Evolutionary conservation across 2,329 filamentous ascomycete genomes (phyloP).

Genomic region (Cadophora luteo-olivacea): DNA sequence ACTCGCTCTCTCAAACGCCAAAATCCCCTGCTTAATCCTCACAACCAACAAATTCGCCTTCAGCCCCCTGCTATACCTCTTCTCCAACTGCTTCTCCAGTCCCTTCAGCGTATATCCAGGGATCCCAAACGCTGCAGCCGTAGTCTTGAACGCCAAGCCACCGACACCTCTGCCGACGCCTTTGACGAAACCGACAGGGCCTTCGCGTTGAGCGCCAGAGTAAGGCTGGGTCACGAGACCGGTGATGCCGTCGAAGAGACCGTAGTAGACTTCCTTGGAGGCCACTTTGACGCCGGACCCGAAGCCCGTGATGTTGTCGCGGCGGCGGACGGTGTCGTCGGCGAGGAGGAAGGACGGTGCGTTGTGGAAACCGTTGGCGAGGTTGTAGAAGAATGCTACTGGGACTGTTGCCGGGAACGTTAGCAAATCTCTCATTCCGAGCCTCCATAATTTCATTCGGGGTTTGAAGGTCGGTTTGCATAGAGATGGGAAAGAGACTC

Average conservation of each 20-base stretch:
- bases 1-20: conserved; percentile 43
- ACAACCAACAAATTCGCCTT: conserved; percentile 35
- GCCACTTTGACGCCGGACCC: conserved; percentile 67
- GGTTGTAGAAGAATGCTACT: conserved; percentile 60
- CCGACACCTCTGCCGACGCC: conserved; percentile 54
- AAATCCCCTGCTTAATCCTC: conserved; percentile 35
- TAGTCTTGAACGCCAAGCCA: conserved; percentile 68
- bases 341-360: conserved; percentile 68
- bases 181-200: conserved; percentile 57
- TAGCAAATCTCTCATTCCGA: neutral
- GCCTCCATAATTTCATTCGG: neutral
- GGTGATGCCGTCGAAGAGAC: conserved; percentile 68
- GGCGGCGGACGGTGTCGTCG: conserved; percentile 66
- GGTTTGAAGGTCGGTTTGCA: neutral
- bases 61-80: conserved; percentile 30
- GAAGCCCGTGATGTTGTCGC: conserved; percentile 66
- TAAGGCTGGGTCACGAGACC: conserved; percentile 64
- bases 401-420: conserved; percentile 25
- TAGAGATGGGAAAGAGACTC: neutral
- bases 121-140: conserved; percentile 45
- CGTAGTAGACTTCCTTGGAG: conserved; percentile 64
- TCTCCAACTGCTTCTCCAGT: conserved; percentile 38
- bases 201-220: neutral
- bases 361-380: conserved; percentile 74
- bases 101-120: conserved; percentile 39